Evolutionary conservation across 768 basidiomycete genomes (phyloP).

Genomic region (Pluteus cervinus): DNA sequence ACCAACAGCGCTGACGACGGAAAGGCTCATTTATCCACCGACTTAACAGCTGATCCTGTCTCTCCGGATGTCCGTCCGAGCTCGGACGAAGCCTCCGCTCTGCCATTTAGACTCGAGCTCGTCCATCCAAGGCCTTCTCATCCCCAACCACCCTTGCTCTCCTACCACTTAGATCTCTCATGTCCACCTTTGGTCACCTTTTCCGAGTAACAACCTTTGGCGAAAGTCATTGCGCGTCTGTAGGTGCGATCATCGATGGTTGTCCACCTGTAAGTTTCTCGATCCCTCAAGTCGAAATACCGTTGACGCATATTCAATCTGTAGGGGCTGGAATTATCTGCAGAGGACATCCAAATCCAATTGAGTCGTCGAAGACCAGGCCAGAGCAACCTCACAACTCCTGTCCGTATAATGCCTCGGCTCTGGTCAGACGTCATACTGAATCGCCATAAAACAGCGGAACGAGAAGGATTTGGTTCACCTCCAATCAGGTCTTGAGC

Average conservation of each 20-base stretch:
- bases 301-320: not conserved
- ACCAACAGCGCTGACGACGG: too few species aligned
- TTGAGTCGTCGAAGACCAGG: conserved; percentile 89
- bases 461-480: conserved; percentile 94
- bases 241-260: conserved; percentile 96
- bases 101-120: not conserved
- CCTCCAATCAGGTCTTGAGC: conserved; percentile 90
- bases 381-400: conserved; percentile 94
- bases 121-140: not conserved
- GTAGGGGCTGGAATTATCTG: conserved; percentile 77
- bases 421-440: conserved; percentile 4
- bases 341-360: conserved; percentile 86
- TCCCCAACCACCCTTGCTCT: conserved; percentile 1
- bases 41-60: not conserved
- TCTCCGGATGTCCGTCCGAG: not conserved
- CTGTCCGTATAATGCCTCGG: conserved; percentile 45
- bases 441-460: conserved; percentile 40
- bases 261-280: conserved; percentile 77
- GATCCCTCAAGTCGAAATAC: conserved; percentile 2
- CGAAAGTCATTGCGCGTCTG: conserved; percentile 95
- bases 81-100: too few species aligned
- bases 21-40: too few species aligned
- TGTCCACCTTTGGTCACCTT: conserved; percentile 91
- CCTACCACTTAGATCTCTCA: conserved; percentile 22
- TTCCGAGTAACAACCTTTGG: conserved; percentile 98